A percentile compares a stretch with the other conserved stretches of the same genome.
Evolutionary conservation across 768 basidiomycete species (phyloP).

Genomic region (Harrya chromipes): DNA sequence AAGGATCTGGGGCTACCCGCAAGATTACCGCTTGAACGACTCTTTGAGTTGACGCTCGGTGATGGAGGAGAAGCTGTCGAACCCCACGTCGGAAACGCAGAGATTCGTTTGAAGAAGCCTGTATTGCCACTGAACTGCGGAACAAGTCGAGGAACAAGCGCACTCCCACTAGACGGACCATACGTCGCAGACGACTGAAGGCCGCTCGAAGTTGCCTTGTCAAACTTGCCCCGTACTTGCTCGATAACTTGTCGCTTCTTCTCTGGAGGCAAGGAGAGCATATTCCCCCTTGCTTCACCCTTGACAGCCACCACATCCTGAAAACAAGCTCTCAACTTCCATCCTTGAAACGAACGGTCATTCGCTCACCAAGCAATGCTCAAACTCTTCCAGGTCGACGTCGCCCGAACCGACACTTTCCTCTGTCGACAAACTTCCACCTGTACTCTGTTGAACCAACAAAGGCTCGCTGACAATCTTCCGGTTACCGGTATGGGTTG

Average conservation of each 20-base stretch:
- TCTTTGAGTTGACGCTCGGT: slow-evolving; percentile 23
- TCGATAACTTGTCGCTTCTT: slow-evolving; percentile 67
- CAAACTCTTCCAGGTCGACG: slow-evolving; percentile 48
- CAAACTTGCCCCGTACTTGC: slow-evolving; percentile 43
- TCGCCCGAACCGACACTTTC: slow-evolving; percentile 36
- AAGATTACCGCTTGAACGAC: slow-evolving; percentile 40
- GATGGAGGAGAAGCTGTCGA: slow-evolving; percentile 43
- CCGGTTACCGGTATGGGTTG: slow-evolving; percentile 37
- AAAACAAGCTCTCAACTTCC: slow-evolving; percentile 7
- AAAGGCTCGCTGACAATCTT: slow-evolving; percentile 74
- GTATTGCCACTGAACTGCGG: slow-evolving; percentile 76
- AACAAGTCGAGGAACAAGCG: slow-evolving; percentile 60
- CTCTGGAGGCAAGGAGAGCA: slow-evolving; percentile 57
- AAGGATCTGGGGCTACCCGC: slow-evolving; percentile 21
- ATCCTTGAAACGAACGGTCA: background rate
- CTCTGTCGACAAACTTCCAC: slow-evolving; percentile 25
- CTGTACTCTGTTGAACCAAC: slow-evolving; percentile 47
- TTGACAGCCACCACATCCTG: slow-evolving; percentile 75
- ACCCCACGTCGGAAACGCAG: slow-evolving; percentile 59
- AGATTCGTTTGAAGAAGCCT: slow-evolving; percentile 65
- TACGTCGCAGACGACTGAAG: slow-evolving; percentile 46
- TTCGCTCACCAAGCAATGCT: slow-evolving; percentile 61
- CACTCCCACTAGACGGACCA: slow-evolving; percentile 54
- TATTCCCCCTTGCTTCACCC: slow-evolving; percentile 57
- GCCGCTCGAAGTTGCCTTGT: slow-evolving; percentile 31